Evolutionary conservation across 2,329 filamentous ascomycete species (phyloP).

Genomic region (Furcasterigmium furcatum): DNA sequence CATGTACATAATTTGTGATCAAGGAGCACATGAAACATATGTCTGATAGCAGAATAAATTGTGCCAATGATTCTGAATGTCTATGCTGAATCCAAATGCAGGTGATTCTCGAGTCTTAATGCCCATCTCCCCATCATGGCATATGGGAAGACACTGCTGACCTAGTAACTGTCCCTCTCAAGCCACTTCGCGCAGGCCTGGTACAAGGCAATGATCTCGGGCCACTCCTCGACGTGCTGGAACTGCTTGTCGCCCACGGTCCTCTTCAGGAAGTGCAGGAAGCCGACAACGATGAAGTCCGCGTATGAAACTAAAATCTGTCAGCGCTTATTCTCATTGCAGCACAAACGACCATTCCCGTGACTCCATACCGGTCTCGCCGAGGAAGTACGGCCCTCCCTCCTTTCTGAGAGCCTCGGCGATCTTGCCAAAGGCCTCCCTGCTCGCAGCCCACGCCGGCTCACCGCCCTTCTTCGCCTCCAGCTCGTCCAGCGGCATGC

Average conservation of each 20-base stretch:
- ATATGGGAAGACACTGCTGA: background rate
- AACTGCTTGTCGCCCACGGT: conserved; percentile 31
- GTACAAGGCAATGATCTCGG: conserved; percentile 4
- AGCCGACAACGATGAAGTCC: conserved; percentile 54
- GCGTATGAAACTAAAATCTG: conserved; percentile 37
- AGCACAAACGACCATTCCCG: background rate
- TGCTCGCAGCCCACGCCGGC: conserved; percentile 41
- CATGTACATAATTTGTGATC: background rate
- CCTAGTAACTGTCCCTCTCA: background rate
- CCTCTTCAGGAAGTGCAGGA: conserved; percentile 38
- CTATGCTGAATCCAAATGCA: too few relatives aligned
- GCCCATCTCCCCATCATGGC: too few relatives aligned
- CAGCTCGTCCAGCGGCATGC: conserved; percentile 50
- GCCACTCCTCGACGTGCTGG: conserved; percentile 26
- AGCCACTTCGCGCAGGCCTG: conserved; percentile 9
- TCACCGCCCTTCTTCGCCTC: conserved; percentile 45
- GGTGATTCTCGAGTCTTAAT: too few relatives aligned
- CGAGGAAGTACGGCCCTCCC: conserved; percentile 60
- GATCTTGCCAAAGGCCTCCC: conserved; percentile 27
- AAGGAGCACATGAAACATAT: background rate
- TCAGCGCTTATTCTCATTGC: background rate
- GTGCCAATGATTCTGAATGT: too few relatives aligned
- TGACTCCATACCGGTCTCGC: conserved; percentile 40
- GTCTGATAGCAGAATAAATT: too few relatives aligned
- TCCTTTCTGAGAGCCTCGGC: conserved; percentile 51